phyloP scores from a whole-genome alignment of 2,329 filamentous ascomycete species.

The Aspergillus chevalieri region DNA sequence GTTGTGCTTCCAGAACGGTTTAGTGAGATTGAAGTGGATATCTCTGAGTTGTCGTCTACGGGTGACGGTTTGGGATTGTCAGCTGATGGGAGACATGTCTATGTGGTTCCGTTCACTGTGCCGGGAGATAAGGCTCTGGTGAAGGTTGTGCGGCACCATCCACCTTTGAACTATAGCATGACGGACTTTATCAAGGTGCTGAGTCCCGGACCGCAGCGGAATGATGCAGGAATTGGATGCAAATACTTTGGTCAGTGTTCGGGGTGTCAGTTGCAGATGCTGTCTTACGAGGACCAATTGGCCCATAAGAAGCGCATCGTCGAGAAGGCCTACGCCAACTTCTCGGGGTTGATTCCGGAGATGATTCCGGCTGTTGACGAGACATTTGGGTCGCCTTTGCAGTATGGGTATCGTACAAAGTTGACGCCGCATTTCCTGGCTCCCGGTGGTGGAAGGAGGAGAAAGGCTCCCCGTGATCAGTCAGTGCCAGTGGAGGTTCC shows the following conservation, averaged over 20 bases:
- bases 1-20: conserved; percentile 57
- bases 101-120: conserved; percentile 79
- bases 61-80: conserved; percentile 80
- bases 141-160: conserved; percentile 70
- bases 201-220: conserved; percentile 66
- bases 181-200: conserved; percentile 78
- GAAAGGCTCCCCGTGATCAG: conserved; percentile 45
- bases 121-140: conserved; percentile 76
- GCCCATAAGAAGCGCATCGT: conserved; percentile 77
- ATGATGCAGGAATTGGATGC: conserved; percentile 72
- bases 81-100: conserved; percentile 62
- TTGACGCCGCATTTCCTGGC: conserved; percentile 93
- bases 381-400: conserved; percentile 82
- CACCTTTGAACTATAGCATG: conserved; percentile 60
- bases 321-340: conserved; percentile 86
- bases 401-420: conserved; percentile 94
- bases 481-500: conserved; percentile 50
- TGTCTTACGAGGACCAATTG: conserved; percentile 81
- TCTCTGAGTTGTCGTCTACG: conserved; percentile 77
- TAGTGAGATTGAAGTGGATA: conserved; percentile 73
- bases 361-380: conserved; percentile 70
- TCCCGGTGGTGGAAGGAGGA: conserved; percentile 52
- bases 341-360: conserved; percentile 72
- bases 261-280: conserved; percentile 97
- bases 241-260: conserved; percentile 82